A percentile compares a stretch with the other conserved stretches of the same genome.
Conservation (phyloP, 202 grass and related monocot genomes). For the Bolboschoenoplectus hybrid region DNA sequence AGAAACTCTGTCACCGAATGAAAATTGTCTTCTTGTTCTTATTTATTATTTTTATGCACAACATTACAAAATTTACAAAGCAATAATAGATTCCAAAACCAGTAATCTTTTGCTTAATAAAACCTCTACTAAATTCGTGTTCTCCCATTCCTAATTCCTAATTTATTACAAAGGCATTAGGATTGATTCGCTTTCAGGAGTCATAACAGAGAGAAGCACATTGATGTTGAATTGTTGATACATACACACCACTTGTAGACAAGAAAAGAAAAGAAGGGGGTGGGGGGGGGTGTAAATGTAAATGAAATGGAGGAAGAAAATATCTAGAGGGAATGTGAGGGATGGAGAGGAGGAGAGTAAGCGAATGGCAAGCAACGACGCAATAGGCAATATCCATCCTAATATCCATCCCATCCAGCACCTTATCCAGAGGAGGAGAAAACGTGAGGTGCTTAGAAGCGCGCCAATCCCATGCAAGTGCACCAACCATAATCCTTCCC, state of each 20-base stretch:
- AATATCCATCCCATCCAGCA: not conserved
- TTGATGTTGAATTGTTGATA: too few species aligned
- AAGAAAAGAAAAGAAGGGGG: not conserved
- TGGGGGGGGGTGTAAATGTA: too few species aligned
- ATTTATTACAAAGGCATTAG: too few species aligned
- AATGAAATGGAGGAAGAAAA: too few species aligned
- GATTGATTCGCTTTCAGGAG: too few species aligned
- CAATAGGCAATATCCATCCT: not conserved
- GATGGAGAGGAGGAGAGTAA: not conserved
- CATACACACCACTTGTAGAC: not conserved
- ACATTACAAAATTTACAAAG: too few species aligned
- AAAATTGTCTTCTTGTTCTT: not conserved
- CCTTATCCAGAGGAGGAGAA: slow-evolving; percentile 36
- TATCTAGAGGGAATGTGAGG: too few species aligned
- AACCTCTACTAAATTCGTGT: too few species aligned
- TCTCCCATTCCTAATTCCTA: too few species aligned
- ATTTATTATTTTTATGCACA: not conserved
- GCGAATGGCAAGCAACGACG: not conserved
- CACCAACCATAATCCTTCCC: not conserved
- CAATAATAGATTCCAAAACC: too few species aligned
- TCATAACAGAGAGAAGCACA: too few species aligned
- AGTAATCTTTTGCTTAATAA: too few species aligned
- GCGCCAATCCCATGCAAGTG: slow-evolving; percentile 16
- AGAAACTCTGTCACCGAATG: not conserved
- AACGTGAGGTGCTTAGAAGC: slow-evolving; percentile 35